Base-by-base conservation (phyloP, 257 asterid species). In the Plantago major region DNA sequence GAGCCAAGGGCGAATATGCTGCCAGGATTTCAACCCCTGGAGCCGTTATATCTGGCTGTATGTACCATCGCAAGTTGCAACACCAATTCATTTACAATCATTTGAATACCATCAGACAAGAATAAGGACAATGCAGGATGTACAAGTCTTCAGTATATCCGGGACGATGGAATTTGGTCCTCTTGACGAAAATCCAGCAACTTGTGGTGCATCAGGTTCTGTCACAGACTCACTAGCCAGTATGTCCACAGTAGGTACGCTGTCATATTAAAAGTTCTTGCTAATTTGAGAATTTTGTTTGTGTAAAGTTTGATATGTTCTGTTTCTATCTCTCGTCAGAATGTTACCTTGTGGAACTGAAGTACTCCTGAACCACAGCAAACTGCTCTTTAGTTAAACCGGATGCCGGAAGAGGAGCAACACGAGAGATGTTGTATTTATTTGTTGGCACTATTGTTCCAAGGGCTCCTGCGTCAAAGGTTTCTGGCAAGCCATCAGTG, bases 1-100 rank as follows among this genome's bases (percentile, higher is more conserved):
- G 11, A n/a, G 15, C 30, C 13, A 11, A 1, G 12, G 62, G 62
- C 26, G 70, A 51, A 57, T 26, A 70, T 11, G 74, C 74, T 1
- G 72, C 72, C 61, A 67, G n/a, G 58, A 67, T 67, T 40, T 61
- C 60, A 4, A 61, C 46, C 11, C 72, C 72, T 8, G 72, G 72
- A 5, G 72, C 72, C 26, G 72, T 67, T 51, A 66, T 12, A 38
- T 66, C 71, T 12, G 71, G 71, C 71, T 65, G 70, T 11, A 46
- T 8, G 13, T 22, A 55, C 11, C 40, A 14, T 30, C n/a, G n/a
- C n/a, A n/a, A n/a, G n/a, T n/a, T n/a, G n/a, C n/a, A 5, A 54
- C 7, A 54, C 17, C 26, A 8, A 6, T 14, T n/a, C 1, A 1
- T 22, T 22, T 22, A 22, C 26, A 1, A 22, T 22, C 26, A 22